phyloP scores from a whole-genome alignment of 2,329 filamentous ascomycete genomes.

The Raffaelea deltoideospora region DNA sequence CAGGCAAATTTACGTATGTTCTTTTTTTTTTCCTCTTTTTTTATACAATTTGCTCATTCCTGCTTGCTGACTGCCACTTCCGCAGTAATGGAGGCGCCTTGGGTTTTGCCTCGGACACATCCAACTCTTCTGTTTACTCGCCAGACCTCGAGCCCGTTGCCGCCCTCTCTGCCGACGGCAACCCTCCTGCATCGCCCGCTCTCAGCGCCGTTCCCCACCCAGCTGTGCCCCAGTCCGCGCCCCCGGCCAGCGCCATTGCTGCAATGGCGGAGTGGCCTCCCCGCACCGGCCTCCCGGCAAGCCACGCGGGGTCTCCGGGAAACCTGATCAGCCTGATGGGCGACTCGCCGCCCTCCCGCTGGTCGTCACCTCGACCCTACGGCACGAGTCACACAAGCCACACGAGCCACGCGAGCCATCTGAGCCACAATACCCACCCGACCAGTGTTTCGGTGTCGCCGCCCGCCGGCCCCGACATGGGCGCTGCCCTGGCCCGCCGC shows the following conservation, averaged over 20 bases:
- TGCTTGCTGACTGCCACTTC: not conserved
- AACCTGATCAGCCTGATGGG: constrained; percentile 35
- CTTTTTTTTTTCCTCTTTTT: constrained; percentile 9
- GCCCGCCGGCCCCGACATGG: constrained; percentile 12
- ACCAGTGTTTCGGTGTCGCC: constrained; percentile 22
- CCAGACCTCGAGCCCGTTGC: constrained; percentile 28
- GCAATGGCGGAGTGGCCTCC: constrained; percentile 25
- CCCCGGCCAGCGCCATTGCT: constrained; percentile 26
- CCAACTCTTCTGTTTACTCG: constrained; percentile 25
- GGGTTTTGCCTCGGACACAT: constrained; percentile 24
- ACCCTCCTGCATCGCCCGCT: constrained; percentile 27
- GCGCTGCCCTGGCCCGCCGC: constrained; percentile 17
- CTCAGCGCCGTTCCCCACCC: constrained; percentile 32
- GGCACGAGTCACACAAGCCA: constrained; percentile 22
- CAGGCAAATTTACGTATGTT: constrained; percentile 36
- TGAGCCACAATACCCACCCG: constrained; percentile 6
- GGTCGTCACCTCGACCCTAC: constrained; percentile 29
- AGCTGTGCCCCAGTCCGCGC: constrained; percentile 21
- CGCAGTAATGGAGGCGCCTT: constrained; percentile 18
- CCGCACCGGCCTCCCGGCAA: constrained; percentile 18
- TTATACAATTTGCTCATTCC: not conserved
- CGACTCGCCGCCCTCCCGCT: constrained; percentile 37
- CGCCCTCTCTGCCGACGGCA: constrained; percentile 24
- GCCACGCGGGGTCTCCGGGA: constrained; percentile 34
- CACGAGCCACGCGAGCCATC: constrained; percentile 7